Evolutionary conservation across 352 stramenopile genomes (phyloP), one percentile per base, ranked within the genome.

Genomic region (Phytophthora megakarya): DNA sequence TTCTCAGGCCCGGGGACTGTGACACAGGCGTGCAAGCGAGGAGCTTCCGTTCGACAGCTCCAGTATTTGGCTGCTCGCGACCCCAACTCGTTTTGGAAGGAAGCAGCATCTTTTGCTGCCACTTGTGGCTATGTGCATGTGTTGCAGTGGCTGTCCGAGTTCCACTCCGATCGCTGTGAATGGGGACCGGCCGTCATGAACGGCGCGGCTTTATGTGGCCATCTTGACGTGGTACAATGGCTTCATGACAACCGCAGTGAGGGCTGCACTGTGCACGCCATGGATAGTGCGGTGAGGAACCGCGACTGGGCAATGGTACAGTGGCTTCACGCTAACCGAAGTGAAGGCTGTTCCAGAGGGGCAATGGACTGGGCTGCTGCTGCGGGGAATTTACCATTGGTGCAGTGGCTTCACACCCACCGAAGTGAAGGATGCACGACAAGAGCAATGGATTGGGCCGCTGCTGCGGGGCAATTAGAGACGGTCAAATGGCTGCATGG

Each of bases 191-290:
- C 45, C 3, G 45, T 52, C 45, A 52, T 52, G 45, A 52, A 52
- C 26, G 45, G 45, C 16, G 45, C 45, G n/a, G 45, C 45, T 16
- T 26, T 52, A n/a, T 52, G 45, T 26, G 45, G 60, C 9, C 60
- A 68, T 25, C 26, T 68, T 11, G 32, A 56, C 18, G 52, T 68
- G 23, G 33, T 68, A 8, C 50, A 52, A 12, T 68, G 60, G 60
- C 50, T 68, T 1, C 60, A 68, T 21, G 38, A 42, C 13, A 58
- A 68, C 21, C 51, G 60, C 3, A 43, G 11, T 12, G 60, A 68
- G 18, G 60, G 60, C 10, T 68, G 45, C 13, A 52, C 45, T 19
- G 45, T 52, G 26, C 45, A 52, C 26, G 45, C 45, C 9, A 52
- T 52, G 45, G 45, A 52, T 26, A 52, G 26, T 26, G 45, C 45